Evolutionary conservation across 2,329 filamentous ascomycete species (phyloP).

Genomic region (Paracamarosporium sp.): DNA sequence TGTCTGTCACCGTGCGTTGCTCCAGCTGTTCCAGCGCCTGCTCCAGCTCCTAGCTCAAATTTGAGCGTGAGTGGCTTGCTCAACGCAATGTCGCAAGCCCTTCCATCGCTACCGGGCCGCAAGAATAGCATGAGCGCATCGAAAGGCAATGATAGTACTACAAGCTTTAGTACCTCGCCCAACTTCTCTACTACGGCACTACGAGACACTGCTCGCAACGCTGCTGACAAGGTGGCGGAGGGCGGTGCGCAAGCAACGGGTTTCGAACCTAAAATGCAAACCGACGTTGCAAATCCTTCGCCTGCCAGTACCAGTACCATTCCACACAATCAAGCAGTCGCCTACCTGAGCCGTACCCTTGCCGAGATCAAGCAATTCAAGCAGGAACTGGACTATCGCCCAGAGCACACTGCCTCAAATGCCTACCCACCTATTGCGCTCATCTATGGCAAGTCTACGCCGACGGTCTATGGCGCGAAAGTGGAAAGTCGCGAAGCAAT

Average conservation of each 20-base stretch:
- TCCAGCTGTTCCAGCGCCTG: conserved; percentile 67
- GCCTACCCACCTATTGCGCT: conserved; percentile 81
- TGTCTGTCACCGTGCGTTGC: conserved; percentile 78
- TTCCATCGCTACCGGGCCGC: conserved; percentile 47
- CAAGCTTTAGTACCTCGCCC: conserved; percentile 12
- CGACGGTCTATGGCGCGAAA: conserved; percentile 82
- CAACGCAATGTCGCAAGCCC: conserved; percentile 55
- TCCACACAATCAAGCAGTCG: conserved; percentile 60
- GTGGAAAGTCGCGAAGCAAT: conserved; percentile 78
- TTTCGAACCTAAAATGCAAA: conserved; percentile 57
- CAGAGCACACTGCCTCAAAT: conserved; percentile 68
- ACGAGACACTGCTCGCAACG: conserved; percentile 32
- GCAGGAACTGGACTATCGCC: conserved; percentile 69
- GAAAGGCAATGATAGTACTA: conserved; percentile 39
- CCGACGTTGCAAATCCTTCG: conserved; percentile 29
- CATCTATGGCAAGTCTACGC: conserved; percentile 85
- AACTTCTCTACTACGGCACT: conserved; percentile 17
- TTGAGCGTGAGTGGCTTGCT: conserved; percentile 54
- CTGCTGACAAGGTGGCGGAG: conserved; percentile 34
- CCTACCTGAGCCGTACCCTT: conserved; percentile 79
- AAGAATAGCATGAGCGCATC: conserved; percentile 48
- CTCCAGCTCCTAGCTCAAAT: conserved; percentile 28
- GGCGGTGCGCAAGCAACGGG: conserved; percentile 37
- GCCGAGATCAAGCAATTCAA: conserved; percentile 77
- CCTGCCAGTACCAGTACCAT: conserved; percentile 57